A percentile compares a stretch with the other conserved stretches of the same genome.
These are phyloP conservation scores for Onygenales sp. DNA, from an alignment of 2,329 filamentous ascomycete genomes.

Conservation along the genomic window DNA sequence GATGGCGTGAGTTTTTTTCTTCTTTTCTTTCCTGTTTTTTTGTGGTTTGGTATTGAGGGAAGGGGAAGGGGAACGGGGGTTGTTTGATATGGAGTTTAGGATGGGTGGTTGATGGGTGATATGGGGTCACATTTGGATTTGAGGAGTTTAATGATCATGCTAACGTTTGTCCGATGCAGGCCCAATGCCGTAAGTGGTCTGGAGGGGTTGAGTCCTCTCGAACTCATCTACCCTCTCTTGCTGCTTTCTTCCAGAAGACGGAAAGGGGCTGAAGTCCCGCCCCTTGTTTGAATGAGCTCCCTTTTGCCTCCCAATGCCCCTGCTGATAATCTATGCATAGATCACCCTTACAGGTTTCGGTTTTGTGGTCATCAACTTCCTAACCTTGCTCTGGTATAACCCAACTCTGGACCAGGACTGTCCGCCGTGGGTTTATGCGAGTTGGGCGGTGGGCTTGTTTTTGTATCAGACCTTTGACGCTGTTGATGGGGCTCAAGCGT, in stretches of 20 bases:
- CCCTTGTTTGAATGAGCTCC: background rate
- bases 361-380: constrained; percentile 80
- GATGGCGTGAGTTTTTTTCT: constrained; percentile 62
- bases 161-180: constrained; percentile 7
- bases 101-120: too few species aligned
- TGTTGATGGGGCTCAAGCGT: constrained; percentile 89
- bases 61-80: too few species aligned
- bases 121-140: background rate
- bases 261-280: background rate
- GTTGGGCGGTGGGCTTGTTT: constrained; percentile 82
- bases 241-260: background rate
- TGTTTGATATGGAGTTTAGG: too few species aligned
- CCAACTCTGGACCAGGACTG: constrained; percentile 91
- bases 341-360: constrained; percentile 86
- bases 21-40: background rate
- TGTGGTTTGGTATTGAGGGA: background rate
- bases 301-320: background rate
- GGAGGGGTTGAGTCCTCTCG: background rate
- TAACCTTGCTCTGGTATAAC: constrained; percentile 92
- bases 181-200: constrained; percentile 45
- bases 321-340: constrained; percentile 21
- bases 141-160: background rate
- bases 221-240: too few species aligned
- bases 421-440: constrained; percentile 88
- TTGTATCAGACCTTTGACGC: constrained; percentile 98